Evolutionary conservation across 2,329 filamentous ascomycete species (phyloP), one percentile per base, ranked within the genome.

Genomic region (Fusarium decemcellulare): DNA sequence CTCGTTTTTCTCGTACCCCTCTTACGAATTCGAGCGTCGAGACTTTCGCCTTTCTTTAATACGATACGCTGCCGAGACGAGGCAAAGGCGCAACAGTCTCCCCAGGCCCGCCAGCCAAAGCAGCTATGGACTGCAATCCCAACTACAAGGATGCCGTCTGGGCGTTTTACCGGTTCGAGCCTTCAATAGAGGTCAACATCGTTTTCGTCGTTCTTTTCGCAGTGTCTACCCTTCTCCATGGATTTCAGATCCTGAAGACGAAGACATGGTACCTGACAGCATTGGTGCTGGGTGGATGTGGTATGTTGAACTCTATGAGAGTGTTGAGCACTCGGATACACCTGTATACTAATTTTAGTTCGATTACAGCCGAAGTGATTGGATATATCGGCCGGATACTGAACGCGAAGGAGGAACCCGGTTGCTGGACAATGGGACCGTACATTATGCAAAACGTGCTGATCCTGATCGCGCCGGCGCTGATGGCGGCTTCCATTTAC

Each of bases 341-440:
- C 1, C 18, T 14, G 9, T 43, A 16, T 43, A 23, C 53, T 71
- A 27, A 68, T 27, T n/a, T n/a, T n/a, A n/a, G n/a, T n/a, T 16
- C 16, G 8, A 12, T 10, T 15, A 23, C 5, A 77, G 75, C 65
- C 7, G 74, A 78, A 59, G 54, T 67, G 15, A 66, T 76, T 8
- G 76, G 76, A 53, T 89, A 88, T 68, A 76, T 85, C 43, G 85
- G 83, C 6, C 83, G 87, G 60, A 73, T 83, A 3, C 65, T 86
- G 16, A 84, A 84, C 1, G 76, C 79, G 0, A 53, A 70, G 3
- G 67, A 85, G 37, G 69, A 75, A n/a, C 79, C 80, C 15, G 81
- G 83, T 1, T 78, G 74, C 18, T 77, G 72, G 65, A 63, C 75
- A 3, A 69, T 82, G 63, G 67, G 72, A 0, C 83, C 46, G 4